These are phyloP conservation scores for Phytopythium montanum DNA, from an alignment of 352 stramenopile species.

Conservation along the genomic window DNA sequence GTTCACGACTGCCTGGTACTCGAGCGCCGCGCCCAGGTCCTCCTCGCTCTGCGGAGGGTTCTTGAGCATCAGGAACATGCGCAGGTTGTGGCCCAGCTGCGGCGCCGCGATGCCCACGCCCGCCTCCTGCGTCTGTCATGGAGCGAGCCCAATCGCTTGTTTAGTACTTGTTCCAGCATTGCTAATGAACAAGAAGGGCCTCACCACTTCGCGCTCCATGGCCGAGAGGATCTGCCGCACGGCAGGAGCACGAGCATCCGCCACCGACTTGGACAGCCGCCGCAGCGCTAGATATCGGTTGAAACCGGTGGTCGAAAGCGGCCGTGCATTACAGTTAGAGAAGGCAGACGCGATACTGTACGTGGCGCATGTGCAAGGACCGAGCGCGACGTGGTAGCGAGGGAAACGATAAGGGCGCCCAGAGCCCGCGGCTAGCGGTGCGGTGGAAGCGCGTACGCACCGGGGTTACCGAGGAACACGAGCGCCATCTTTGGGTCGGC, in stretches of 20 bases:
- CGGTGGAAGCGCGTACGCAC: conserved; percentile 18
- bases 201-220: conserved; percentile 69
- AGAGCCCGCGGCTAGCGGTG: background rate
- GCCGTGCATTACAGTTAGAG: background rate
- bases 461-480: conserved; percentile 70
- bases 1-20: conserved; percentile 81
- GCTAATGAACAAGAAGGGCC: conserved; percentile 1
- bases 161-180: background rate
- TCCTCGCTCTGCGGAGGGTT: conserved; percentile 51
- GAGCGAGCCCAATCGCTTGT: background rate
- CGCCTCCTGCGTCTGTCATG: conserved; percentile 46
- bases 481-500: conserved; percentile 33
- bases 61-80: conserved; percentile 84
- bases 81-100: conserved; percentile 70
- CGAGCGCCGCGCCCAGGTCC: conserved; percentile 38
- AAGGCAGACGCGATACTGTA: background rate
- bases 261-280: conserved; percentile 63
- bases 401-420: background rate
- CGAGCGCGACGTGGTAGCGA: background rate
- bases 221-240: conserved; percentile 48
- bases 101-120: conserved; percentile 75
- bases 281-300: conserved; percentile 39
- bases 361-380: background rate
- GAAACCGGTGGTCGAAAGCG: too few relatives aligned
- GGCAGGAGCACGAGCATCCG: conserved; percentile 42